These are phyloP conservation scores for Terfezia boudieri DNA, from an alignment of 495 filamentous ascomycete genomes.

Conservation along the genomic window DNA sequence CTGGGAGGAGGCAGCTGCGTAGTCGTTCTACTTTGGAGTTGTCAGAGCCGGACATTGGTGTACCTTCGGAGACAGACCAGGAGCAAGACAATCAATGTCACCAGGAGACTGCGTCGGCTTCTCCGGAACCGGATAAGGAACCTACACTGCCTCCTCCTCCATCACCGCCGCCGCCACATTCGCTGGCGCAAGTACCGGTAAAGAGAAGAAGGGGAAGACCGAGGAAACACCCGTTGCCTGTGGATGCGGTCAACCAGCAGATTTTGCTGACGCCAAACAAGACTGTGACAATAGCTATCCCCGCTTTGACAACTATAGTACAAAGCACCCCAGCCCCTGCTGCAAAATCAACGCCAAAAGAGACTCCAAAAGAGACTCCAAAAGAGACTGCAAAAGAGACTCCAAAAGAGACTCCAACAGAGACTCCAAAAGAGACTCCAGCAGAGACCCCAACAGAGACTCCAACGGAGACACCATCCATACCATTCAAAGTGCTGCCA, in stretches of 20 bases:
- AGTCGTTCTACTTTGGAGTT: too few species aligned
- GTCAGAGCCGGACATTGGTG: too few species aligned
- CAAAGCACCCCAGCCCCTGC: background rate
- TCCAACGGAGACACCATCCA: background rate
- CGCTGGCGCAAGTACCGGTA: background rate
- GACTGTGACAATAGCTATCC: background rate
- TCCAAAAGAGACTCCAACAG: too few species aligned
- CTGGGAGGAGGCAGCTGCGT: slow-evolving; percentile 7
- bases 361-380: background rate
- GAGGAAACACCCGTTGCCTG: background rate
- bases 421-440: too few species aligned
- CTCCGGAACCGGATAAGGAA: too few species aligned
- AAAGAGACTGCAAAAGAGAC: too few species aligned
- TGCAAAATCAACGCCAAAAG: background rate
- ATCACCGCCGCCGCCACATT: background rate
- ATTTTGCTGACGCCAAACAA: background rate
- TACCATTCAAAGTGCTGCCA: background rate
- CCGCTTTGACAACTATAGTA: background rate
- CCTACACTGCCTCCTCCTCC: background rate
- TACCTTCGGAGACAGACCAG: too few species aligned
- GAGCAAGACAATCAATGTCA: too few species aligned
- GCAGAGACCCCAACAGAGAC: background rate
- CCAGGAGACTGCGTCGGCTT: too few species aligned
- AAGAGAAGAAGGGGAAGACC: background rate
- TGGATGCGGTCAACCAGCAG: background rate